A percentile compares a stretch with the other conserved stretches of the same genome.
These are phyloP conservation scores for Coemansia sp. DNA, from an alignment of 371 early-diverging fungal genomes.

Conservation along the genomic window DNA sequence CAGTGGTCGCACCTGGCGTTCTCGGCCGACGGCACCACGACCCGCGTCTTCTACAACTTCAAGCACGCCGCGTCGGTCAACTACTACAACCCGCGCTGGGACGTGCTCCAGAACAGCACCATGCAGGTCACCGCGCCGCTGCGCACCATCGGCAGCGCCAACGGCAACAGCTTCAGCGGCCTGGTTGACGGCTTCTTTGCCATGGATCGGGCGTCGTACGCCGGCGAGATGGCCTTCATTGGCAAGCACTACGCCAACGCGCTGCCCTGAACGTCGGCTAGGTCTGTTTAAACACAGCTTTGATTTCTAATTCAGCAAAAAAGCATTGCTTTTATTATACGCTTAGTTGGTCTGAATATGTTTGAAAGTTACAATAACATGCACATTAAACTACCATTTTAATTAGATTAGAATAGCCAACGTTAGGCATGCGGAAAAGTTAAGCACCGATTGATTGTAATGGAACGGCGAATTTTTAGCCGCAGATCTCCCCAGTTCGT, in stretches of 20 bases:
- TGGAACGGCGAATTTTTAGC: too few relatives aligned
- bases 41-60: constrained; percentile 40
- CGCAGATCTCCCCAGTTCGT: too few relatives aligned
- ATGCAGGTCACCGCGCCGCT: constrained; percentile 23
- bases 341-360: too few relatives aligned
- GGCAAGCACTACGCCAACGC: constrained; percentile 27
- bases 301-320: background rate
- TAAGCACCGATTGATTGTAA: too few relatives aligned
- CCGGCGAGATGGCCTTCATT: constrained; percentile 34
- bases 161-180: constrained; percentile 25
- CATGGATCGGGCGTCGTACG: constrained; percentile 15
- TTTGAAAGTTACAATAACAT: too few relatives aligned
- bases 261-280: constrained; percentile 11
- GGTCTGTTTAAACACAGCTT: background rate
- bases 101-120: constrained; percentile 30
- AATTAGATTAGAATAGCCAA: too few relatives aligned
- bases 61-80: constrained; percentile 22
- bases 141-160: constrained; percentile 24
- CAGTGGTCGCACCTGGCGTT: constrained; percentile 42
- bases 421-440: too few relatives aligned
- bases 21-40: constrained; percentile 28
- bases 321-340: background rate
- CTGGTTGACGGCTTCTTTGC: constrained; percentile 28
- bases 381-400: too few relatives aligned
- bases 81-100: constrained; percentile 40